Conservation (phyloP, 139 green algal genomes). For the Coelastrella sp. region DNA sequence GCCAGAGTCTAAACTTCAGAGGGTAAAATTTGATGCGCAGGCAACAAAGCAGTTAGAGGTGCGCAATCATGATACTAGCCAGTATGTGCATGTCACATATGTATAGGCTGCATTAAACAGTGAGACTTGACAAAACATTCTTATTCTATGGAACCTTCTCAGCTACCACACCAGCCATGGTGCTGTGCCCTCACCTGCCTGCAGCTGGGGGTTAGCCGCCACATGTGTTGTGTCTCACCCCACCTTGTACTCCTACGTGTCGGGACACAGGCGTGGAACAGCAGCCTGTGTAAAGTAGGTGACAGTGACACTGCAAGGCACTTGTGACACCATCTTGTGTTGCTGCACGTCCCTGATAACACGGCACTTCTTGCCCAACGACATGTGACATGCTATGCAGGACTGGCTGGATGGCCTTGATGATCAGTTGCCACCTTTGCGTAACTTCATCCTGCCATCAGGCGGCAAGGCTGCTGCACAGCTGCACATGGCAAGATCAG, state of each 20-base stretch:
- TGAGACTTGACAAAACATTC: no score
- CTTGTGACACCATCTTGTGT: neutral
- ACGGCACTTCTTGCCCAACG: neutral
- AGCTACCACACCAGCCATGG: no score
- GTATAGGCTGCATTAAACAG: no score
- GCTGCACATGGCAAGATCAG: slow-evolving; percentile 83
- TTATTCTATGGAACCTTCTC: no score
- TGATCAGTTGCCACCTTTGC: slow-evolving; percentile 82
- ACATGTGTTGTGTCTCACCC: neutral
- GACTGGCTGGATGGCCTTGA: slow-evolving; percentile 91
- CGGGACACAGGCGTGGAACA: neutral
- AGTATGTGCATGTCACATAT: no score
- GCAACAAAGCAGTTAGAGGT: slow-evolving; percentile 75
- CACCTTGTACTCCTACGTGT: neutral
- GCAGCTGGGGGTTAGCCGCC: neutral
- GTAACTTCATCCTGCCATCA: slow-evolving; percentile 96
- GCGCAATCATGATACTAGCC: no score
- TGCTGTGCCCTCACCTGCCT: neutral
- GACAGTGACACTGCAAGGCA: neutral
- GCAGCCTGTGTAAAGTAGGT: neutral
- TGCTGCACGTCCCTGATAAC: neutral
- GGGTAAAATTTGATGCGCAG: slow-evolving; percentile 69
- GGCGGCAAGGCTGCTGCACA: slow-evolving; percentile 70
- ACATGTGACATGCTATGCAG: slow-evolving; percentile 40
- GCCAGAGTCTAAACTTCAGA: slow-evolving; percentile 72